phyloP scores from a whole-genome alignment of 306 rosid species.

The Corylus heterophylla region DNA sequence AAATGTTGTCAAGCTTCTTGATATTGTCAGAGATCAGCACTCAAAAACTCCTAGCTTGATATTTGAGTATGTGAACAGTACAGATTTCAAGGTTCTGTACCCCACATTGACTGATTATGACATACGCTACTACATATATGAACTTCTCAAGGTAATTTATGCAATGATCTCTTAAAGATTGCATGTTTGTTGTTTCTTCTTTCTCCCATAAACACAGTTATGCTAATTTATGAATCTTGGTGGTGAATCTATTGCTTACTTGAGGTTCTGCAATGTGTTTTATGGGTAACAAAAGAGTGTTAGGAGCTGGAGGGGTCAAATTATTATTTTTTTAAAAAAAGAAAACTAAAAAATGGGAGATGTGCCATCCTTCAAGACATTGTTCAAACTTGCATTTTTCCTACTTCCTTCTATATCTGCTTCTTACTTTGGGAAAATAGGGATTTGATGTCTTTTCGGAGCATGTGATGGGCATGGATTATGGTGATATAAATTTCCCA shows the following conservation, averaged over 20 bases:
- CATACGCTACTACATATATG: slow-evolving; percentile 90
- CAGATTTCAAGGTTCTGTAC: slow-evolving; percentile 87
- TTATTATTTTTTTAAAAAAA: no score
- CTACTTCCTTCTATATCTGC: not conserved
- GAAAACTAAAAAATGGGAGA: no score
- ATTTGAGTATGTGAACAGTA: slow-evolving; percentile 88
- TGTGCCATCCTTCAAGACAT: not conserved
- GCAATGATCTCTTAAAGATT: slow-evolving; percentile 23
- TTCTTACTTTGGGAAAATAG: no score
- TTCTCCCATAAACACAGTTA: slow-evolving; percentile 9
- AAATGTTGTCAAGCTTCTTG: slow-evolving; percentile 86
- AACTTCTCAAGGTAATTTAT: slow-evolving; percentile 80
- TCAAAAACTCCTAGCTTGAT: slow-evolving; percentile 90
- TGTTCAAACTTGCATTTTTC: not conserved
- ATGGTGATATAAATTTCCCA: not conserved
- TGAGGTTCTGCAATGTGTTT: not conserved
- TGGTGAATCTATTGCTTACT: not conserved
- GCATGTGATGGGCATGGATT: not conserved
- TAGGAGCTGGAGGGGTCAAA: no score
- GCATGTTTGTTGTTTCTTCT: slow-evolving; percentile 4
- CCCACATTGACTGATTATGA: slow-evolving; percentile 87
- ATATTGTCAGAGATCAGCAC: slow-evolving; percentile 85
- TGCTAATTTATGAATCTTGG: not conserved
- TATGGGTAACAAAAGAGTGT: no score
- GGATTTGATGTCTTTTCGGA: not conserved